phyloP scores from a whole-genome alignment of 768 basidiomycete genomes.

The Podaxis mareebaensis region DNA sequence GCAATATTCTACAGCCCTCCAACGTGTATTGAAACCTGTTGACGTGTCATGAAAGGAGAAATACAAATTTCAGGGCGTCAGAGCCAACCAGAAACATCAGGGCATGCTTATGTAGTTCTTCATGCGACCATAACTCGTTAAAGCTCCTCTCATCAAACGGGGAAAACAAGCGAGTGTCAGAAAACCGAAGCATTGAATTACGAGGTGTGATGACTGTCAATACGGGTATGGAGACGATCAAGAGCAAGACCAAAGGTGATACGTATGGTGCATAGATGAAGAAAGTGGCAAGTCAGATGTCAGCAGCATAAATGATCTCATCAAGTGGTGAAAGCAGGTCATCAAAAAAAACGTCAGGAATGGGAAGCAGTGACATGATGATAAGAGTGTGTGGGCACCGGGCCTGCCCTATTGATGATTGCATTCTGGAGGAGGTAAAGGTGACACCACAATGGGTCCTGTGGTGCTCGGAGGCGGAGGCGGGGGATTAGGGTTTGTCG shows the following conservation, averaged over 20 bases:
- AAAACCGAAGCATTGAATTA: neutral
- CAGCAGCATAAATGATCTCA: neutral
- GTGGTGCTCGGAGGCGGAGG: neutral
- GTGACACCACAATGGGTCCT: neutral
- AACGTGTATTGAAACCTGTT: too few relatives aligned
- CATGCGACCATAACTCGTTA: too few relatives aligned
- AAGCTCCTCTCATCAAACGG: neutral
- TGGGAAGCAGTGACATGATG: neutral
- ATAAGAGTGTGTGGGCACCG: neutral
- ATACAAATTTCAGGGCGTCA: too few relatives aligned
- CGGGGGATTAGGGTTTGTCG: neutral
- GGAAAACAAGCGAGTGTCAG: neutral
- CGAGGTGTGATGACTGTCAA: neutral
- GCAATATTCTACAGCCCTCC: too few relatives aligned
- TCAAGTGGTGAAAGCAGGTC: neutral
- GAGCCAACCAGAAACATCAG: too few relatives aligned
- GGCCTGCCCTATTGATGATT: neutral
- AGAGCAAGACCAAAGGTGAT: neutral
- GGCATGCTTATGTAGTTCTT: too few relatives aligned
- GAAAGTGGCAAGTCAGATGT: neutral
- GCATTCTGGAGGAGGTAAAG: conserved; percentile 14
- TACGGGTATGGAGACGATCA: neutral
- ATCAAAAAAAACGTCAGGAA: neutral
- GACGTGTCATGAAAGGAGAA: too few relatives aligned
- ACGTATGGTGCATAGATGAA: neutral